These are phyloP conservation scores for Trypanosoma lewisi DNA, from an alignment of 208 protist genomes.

Conservation along the genomic window DNA sequence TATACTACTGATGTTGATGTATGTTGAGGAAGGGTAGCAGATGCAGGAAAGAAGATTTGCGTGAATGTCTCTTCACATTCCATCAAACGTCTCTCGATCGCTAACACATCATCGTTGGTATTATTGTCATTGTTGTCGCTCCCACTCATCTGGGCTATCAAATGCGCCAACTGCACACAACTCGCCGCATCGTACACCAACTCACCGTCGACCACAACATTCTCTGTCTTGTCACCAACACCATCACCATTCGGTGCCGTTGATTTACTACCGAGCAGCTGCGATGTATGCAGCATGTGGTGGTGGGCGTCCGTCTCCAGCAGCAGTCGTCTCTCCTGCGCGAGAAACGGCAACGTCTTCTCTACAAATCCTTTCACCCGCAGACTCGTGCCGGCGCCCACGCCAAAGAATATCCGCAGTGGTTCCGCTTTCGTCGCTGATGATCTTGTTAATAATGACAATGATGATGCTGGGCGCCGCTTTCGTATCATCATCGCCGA, in stretches of 20 bases:
- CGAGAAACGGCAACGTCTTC: conserved; percentile 50
- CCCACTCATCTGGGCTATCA: neutral
- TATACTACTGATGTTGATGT: no score
- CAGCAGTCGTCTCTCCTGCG: conserved; percentile 39
- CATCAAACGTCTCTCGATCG: neutral
- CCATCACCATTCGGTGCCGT: neutral
- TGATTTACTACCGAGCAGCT: neutral
- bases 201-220: neutral
- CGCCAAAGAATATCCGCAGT: conserved; percentile 56
- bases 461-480: conserved; percentile 10
- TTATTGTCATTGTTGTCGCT: neutral
- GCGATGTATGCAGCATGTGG: neutral
- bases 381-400: conserved; percentile 56
- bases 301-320: conserved; percentile 64
- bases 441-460: no score
- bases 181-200: conserved; percentile 7
- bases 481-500: conserved; percentile 60
- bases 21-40: neutral
- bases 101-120: neutral
- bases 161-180: conserved; percentile 11
- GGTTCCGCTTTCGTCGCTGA: conserved; percentile 8
- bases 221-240: neutral
- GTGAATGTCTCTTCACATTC: conserved; percentile 18
- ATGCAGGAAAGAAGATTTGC: conserved; percentile 1
- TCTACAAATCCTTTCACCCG: conserved; percentile 50